Conservation (phyloP, 345 rosid genomes). For the Eucalyptus tenuipes region DNA sequence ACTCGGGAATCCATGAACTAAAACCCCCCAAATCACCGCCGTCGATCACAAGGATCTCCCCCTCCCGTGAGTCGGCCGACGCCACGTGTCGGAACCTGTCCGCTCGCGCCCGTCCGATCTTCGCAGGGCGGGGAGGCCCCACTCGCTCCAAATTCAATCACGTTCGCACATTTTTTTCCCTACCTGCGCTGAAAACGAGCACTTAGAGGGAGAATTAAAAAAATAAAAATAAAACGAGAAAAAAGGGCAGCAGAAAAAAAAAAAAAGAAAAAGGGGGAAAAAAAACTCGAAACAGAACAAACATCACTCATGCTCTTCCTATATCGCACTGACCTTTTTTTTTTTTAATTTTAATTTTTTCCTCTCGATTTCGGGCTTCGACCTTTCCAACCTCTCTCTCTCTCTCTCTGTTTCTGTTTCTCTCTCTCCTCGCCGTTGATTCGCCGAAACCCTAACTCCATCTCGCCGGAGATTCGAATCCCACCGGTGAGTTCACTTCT, state of each 20-base stretch:
- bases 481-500: constrained; percentile 36
- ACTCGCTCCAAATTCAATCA: neutral
- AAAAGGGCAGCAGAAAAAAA: neutral
- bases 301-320: neutral
- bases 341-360: neutral
- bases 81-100: neutral
- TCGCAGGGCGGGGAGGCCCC: neutral
- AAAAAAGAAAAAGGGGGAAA: accelerated
- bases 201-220: neutral
- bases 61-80: neutral
- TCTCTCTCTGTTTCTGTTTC: neutral
- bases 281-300: neutral
- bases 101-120: neutral
- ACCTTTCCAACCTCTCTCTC: neutral
- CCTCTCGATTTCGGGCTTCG: neutral
- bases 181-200: neutral
- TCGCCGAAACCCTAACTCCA: constrained; percentile 77
- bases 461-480: constrained; percentile 22
- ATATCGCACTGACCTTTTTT: neutral
- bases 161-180: neutral
- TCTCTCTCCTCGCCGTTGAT: neutral
- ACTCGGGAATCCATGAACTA: neutral
- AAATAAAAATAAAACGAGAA: neutral
- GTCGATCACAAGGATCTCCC: neutral
- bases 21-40: neutral